Conservation (phyloP, 441 rosid genomes). For the Viola pubescens region DNA sequence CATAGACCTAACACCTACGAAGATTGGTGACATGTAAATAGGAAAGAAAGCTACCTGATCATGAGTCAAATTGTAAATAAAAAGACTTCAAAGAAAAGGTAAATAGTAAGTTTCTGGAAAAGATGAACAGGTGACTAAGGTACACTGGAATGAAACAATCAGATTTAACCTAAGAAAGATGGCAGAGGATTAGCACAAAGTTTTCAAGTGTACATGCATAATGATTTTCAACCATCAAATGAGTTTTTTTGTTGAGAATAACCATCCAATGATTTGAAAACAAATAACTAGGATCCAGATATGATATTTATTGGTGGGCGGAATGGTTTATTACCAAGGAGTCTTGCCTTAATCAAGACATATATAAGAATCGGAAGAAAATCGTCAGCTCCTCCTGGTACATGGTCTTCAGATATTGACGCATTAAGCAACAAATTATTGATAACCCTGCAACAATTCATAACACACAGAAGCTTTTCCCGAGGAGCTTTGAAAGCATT, state of each 20-base stretch:
- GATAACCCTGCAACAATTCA: slow-evolving; percentile 48
- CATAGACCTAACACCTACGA: no score
- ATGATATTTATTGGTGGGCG: slow-evolving; percentile 5
- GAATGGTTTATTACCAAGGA: slow-evolving; percentile 46
- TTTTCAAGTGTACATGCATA: no score
- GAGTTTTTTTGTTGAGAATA: neutral
- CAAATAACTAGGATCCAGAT: neutral
- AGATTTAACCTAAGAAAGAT: neutral
- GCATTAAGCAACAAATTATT: slow-evolving; percentile 47
- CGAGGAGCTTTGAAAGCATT: slow-evolving; percentile 38
- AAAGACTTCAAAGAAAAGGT: no score
- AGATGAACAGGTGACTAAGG: no score
- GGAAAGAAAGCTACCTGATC: no score
- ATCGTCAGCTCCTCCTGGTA: slow-evolving; percentile 47
- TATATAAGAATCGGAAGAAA: slow-evolving; percentile 54
- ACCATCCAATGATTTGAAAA: no score
- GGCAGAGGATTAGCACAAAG: neutral
- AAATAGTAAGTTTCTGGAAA: no score
- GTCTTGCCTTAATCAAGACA: slow-evolving; percentile 59
- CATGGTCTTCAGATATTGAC: slow-evolving; percentile 39
- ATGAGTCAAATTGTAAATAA: no score
- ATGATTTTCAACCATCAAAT: neutral
- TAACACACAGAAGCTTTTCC: slow-evolving; percentile 43
- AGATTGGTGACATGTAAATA: no score
- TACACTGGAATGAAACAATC: no score